phyloP scores from a whole-genome alignment of 1,284 basidiomycete genomes.

The Austroboletus niveus region DNA sequence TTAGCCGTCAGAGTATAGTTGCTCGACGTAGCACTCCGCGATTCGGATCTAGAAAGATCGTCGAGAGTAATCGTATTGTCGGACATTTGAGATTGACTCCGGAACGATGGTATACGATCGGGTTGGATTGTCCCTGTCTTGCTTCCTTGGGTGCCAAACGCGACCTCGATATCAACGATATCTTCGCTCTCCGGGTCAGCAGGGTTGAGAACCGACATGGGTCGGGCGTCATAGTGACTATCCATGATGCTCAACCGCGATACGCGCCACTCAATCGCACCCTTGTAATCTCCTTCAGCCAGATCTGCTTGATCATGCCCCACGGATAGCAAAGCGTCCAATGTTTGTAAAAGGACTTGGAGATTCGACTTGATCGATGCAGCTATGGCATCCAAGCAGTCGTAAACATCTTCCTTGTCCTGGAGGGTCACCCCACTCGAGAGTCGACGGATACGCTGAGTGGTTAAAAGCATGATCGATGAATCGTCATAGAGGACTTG shows the following conservation, averaged over 20 bases:
- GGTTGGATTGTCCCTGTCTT: conserved; percentile 23
- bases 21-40: conserved; percentile 20
- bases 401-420: conserved; percentile 41
- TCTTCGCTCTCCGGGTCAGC: conserved; percentile 50
- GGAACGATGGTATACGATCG: conserved; percentile 29
- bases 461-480: conserved; percentile 51
- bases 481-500: conserved; percentile 75
- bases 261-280: conserved; percentile 71
- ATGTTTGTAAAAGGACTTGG: conserved; percentile 51
- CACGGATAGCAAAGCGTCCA: conserved; percentile 60
- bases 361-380: conserved; percentile 54
- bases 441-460: conserved; percentile 49
- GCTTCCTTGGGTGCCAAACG: conserved; percentile 39
- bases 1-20: conserved; percentile 27
- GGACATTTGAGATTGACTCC: conserved; percentile 35
- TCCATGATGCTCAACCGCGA: conserved; percentile 64
- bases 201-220: conserved; percentile 36
- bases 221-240: conserved; percentile 42
- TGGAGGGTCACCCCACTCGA: conserved; percentile 32
- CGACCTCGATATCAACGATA: conserved; percentile 60
- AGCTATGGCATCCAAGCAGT: conserved; percentile 48
- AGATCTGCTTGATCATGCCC: conserved; percentile 69
- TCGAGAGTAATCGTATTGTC: conserved; percentile 35
- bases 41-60: conserved; percentile 23
- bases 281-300: conserved; percentile 64